phyloP scores from a whole-genome alignment of 1,139 yeast species.

The Taphrina betulina region DNA sequence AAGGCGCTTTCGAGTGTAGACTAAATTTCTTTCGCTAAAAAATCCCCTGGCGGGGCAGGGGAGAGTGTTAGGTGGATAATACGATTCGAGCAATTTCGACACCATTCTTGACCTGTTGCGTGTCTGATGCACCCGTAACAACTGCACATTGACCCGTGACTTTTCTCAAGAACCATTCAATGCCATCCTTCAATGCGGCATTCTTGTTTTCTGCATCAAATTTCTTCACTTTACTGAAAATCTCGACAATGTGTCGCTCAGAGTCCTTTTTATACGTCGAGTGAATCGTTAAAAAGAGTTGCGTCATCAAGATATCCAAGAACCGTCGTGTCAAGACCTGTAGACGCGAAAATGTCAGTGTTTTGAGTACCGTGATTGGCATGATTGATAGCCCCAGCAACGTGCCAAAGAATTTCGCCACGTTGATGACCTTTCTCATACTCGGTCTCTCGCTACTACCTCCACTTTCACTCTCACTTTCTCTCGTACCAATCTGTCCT shows the following conservation, averaged over 20 bases:
- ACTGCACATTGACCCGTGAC: conserved; percentile 47
- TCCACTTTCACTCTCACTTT: conserved; percentile 49
- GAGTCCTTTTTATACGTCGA: conserved; percentile 8
- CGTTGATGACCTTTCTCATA: conserved; percentile 60
- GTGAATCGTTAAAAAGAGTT: conserved; percentile 54
- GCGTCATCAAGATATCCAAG: conserved; percentile 68
- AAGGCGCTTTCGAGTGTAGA: too few species aligned
- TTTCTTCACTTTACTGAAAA: conserved; percentile 56
- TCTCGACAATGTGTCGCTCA: conserved; percentile 56
- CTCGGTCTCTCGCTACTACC: conserved; percentile 43
- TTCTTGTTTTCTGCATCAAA: conserved; percentile 49
- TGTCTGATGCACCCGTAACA: conserved; percentile 50
- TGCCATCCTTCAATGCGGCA: conserved; percentile 62
- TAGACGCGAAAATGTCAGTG: conserved; percentile 57
- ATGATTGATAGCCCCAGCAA: conserved; percentile 34
- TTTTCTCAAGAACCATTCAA: conserved; percentile 65
- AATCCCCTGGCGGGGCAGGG: too few species aligned
- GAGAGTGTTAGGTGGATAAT: conserved; percentile 9
- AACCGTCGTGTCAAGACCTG: conserved; percentile 62
- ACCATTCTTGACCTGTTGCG: conserved; percentile 71
- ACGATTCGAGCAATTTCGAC: conserved; percentile 44
- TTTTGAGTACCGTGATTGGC: conserved; percentile 57
- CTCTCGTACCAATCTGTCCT: conserved; percentile 44
- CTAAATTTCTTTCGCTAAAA: too few species aligned
- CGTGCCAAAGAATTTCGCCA: conserved; percentile 61